A percentile compares a stretch with the other conserved stretches of the same genome.
phyloP scores from a whole-genome alignment of 1,284 basidiomycete species.

The Athelia sp. region DNA sequence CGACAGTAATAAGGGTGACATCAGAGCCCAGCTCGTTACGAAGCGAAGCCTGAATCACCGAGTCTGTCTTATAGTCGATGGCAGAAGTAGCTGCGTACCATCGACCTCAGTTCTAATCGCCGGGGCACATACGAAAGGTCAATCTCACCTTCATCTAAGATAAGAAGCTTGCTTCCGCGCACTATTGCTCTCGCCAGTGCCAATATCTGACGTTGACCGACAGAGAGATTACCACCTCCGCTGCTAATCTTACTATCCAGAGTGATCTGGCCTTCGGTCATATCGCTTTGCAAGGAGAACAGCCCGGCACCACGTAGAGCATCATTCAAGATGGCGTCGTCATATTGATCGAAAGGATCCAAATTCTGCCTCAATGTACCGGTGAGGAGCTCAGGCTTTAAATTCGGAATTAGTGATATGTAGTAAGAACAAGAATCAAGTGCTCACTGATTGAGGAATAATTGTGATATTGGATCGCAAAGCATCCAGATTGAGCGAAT shows the following conservation, averaged over 20 bases:
- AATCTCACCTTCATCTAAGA: conserved; percentile 26
- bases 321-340: conserved; percentile 41
- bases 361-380: conserved; percentile 43
- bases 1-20: conserved; percentile 16
- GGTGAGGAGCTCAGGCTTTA: conserved; percentile 41
- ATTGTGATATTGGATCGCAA: conserved; percentile 61
- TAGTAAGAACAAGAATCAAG: conserved; percentile 13
- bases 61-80: conserved; percentile 17
- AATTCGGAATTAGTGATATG: too few species aligned
- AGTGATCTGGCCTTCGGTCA: conserved; percentile 24
- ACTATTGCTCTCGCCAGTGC: conserved; percentile 37
- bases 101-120: neutral
- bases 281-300: conserved; percentile 23
- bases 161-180: conserved; percentile 21
- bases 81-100: neutral
- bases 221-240: conserved; percentile 46
- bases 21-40: conserved; percentile 15
- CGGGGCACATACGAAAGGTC: neutral
- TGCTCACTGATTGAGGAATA: conserved; percentile 44
- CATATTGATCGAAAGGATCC: conserved; percentile 53
- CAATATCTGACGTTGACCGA: conserved; percentile 46
- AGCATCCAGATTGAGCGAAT: conserved; percentile 57
- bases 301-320: conserved; percentile 35
- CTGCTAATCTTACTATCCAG: conserved; percentile 28
- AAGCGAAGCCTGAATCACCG: conserved; percentile 16